A percentile compares a stretch with the other conserved stretches of the same genome.
Evolutionary conservation across 2,329 filamentous ascomycete species (phyloP).

Genomic region (Monosporascus cannonballus): DNA sequence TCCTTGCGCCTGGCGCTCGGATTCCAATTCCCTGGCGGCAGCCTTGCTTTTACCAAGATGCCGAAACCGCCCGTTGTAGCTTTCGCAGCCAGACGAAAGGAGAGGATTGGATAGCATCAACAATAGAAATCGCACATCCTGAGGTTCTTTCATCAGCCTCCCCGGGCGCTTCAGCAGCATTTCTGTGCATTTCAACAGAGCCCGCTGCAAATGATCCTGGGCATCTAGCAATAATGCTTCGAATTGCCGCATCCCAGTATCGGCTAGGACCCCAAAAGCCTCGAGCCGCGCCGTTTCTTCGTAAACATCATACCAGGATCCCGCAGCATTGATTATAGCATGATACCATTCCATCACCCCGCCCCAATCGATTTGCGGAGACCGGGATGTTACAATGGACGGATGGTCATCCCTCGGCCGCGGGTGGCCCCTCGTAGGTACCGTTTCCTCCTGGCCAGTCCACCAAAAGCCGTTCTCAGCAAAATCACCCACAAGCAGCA

Average conservation of each 20-base stretch:
- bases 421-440: constrained; percentile 27
- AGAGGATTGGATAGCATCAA: constrained; percentile 76
- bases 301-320: constrained; percentile 58
- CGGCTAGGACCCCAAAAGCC: constrained; percentile 23
- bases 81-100: constrained; percentile 43
- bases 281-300: constrained; percentile 40
- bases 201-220: constrained; percentile 62
- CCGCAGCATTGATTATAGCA: constrained; percentile 60
- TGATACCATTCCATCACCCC: constrained; percentile 70
- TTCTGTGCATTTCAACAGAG: constrained; percentile 73
- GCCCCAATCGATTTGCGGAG: constrained; percentile 69
- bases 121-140: constrained; percentile 71
- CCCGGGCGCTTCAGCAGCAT: constrained; percentile 74
- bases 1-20: constrained; percentile 10
- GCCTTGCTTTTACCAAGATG: constrained; percentile 20
- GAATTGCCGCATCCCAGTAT: constrained; percentile 34
- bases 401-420: constrained; percentile 26
- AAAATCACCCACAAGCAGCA: constrained; percentile 66
- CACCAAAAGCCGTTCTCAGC: constrained; percentile 81
- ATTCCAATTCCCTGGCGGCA: constrained; percentile 5
- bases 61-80: constrained; percentile 36
- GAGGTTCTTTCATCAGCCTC: constrained; percentile 58
- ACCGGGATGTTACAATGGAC: constrained; percentile 48
- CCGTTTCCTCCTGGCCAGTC: constrained; percentile 49
- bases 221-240: constrained; percentile 47